Evolutionary conservation across 2,329 filamentous ascomycete genomes (phyloP).

Genomic region (Pseudogymnoascus sp.): DNA sequence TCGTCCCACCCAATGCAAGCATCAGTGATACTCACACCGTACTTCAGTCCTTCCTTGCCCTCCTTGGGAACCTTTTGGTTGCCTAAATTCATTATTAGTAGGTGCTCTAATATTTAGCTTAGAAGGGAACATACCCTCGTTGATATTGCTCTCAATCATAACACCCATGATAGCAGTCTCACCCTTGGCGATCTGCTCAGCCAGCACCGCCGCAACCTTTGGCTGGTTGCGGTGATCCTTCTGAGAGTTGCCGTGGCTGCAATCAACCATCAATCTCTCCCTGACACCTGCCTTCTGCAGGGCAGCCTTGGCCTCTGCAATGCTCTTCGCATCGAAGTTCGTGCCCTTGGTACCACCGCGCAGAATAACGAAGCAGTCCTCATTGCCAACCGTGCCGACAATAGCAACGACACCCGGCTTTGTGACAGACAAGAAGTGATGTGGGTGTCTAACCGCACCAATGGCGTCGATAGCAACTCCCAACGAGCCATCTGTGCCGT

Average conservation of each 20-base stretch:
- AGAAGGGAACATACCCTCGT: slow-evolving; percentile 59
- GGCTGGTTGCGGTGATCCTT: slow-evolving; percentile 98
- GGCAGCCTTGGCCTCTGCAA: slow-evolving; percentile 74
- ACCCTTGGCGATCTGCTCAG: slow-evolving; percentile 77
- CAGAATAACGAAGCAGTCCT: slow-evolving; percentile 95
- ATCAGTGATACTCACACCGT: slow-evolving; percentile 95
- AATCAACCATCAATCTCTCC: slow-evolving; percentile 90
- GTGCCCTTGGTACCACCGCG: slow-evolving; percentile 88
- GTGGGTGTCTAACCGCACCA: slow-evolving; percentile 81
- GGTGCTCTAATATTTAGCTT: neutral
- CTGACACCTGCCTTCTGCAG: slow-evolving; percentile 67
- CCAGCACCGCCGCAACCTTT: slow-evolving; percentile 76
- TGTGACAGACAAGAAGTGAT: slow-evolving; percentile 95
- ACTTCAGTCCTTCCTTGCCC: slow-evolving; percentile 77
- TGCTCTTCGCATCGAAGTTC: slow-evolving; percentile 84
- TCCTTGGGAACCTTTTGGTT: slow-evolving; percentile 87
- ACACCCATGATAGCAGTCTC: slow-evolving; percentile 90
- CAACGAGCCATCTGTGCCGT: slow-evolving; percentile 88
- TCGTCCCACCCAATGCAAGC: slow-evolving; percentile 95
- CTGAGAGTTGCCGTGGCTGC: slow-evolving; percentile 90
- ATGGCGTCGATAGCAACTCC: slow-evolving; percentile 93
- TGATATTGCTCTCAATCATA: slow-evolving; percentile 98
- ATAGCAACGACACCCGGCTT: slow-evolving; percentile 95
- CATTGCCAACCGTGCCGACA: slow-evolving; percentile 88
- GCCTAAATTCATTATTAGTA: slow-evolving; percentile 41